Conservation (phyloP, 495 filamentous ascomycete genomes). For the Penicillium longicatenatum region DNA sequence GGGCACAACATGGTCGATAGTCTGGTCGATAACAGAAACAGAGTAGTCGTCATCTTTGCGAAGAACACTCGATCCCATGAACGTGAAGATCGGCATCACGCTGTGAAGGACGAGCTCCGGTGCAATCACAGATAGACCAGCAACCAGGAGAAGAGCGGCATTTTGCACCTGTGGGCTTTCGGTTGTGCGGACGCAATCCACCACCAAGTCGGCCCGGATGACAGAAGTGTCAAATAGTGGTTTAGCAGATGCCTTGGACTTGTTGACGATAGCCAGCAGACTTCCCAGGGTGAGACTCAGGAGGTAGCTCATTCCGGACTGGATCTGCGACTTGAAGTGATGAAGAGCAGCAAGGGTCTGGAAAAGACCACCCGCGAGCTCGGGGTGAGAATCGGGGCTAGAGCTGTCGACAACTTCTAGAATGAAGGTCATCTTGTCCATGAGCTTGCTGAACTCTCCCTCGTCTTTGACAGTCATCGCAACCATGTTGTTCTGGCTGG, state of each 20-base stretch:
- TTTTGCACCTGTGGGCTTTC: constrained; percentile 90
- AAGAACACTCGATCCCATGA: constrained; percentile 88
- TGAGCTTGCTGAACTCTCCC: constrained; percentile 57
- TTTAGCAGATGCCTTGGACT: constrained; percentile 60
- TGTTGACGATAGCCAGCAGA: constrained; percentile 76
- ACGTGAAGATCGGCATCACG: constrained; percentile 98
- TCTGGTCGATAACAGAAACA: constrained; percentile 82
- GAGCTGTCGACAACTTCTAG: constrained; percentile 83
- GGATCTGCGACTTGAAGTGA: constrained; percentile 68
- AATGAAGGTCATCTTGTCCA: constrained; percentile 81
- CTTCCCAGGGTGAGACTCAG: constrained; percentile 76
- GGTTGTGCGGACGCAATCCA: constrained; percentile 88
- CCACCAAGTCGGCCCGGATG: constrained; percentile 82
- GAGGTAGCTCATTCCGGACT: constrained; percentile 82
- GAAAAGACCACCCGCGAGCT: constrained; percentile 78
- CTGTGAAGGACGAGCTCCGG: constrained; percentile 91
- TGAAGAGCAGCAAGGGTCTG: constrained; percentile 80
- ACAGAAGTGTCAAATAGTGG: constrained; percentile 69
- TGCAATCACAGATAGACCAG: constrained; percentile 75
- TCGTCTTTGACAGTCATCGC: constrained; percentile 46
- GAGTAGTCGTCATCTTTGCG: constrained; percentile 94
- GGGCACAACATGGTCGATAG: constrained; percentile 86
- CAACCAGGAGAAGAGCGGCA: constrained; percentile 83
- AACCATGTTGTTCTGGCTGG: constrained; percentile 62
- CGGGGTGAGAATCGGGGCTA: constrained; percentile 65